phyloP scores from a whole-genome alignment of 2,329 filamentous ascomycete genomes.

The Pyricularia grisea region DNA sequence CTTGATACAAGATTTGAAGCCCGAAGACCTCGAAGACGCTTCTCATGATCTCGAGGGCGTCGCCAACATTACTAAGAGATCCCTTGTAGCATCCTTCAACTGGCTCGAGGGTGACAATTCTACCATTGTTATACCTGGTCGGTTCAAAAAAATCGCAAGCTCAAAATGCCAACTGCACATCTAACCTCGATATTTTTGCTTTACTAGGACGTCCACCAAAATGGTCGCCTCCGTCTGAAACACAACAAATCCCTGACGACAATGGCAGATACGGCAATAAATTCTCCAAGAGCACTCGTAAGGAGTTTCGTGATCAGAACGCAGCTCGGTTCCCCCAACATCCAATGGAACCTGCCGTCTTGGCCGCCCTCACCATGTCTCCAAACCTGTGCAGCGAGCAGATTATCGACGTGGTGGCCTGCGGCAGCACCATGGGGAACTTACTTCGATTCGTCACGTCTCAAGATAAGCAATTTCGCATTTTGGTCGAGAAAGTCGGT shows the following conservation, averaged over 20 bases:
- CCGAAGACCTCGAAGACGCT: conserved; percentile 10
- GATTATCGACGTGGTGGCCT: conserved; percentile 46
- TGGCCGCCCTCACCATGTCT: conserved; percentile 24
- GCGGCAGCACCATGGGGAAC: conserved; percentile 51
- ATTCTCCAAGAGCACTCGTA: not conserved
- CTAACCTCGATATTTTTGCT: not conserved
- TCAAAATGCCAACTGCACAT: too few species aligned
- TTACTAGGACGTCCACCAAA: conserved; percentile 34
- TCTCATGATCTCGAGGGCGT: conserved; percentile 8
- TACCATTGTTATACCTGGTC: conserved; percentile 24
- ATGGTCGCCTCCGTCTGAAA: conserved; percentile 33
- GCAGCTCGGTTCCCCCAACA: conserved; percentile 37
- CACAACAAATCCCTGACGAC: conserved; percentile 31
- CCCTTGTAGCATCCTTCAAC: conserved; percentile 24
- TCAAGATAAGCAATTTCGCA: conserved; percentile 41
- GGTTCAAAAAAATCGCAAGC: not conserved
- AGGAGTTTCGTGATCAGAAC: conserved; percentile 45
- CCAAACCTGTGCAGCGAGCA: conserved; percentile 20
- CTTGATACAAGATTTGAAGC: conserved; percentile 10
- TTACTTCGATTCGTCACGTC: conserved; percentile 45
- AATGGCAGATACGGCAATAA: conserved; percentile 18
- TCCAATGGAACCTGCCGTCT: conserved; percentile 40
- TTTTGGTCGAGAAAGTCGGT: conserved; percentile 45
- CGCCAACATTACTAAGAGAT: conserved; percentile 15
- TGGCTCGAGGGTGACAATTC: conserved; percentile 20